These are phyloP conservation scores for Cystofilobasidium macerans DNA, from an alignment of 768 basidiomycete genomes.

Conservation along the genomic window DNA sequence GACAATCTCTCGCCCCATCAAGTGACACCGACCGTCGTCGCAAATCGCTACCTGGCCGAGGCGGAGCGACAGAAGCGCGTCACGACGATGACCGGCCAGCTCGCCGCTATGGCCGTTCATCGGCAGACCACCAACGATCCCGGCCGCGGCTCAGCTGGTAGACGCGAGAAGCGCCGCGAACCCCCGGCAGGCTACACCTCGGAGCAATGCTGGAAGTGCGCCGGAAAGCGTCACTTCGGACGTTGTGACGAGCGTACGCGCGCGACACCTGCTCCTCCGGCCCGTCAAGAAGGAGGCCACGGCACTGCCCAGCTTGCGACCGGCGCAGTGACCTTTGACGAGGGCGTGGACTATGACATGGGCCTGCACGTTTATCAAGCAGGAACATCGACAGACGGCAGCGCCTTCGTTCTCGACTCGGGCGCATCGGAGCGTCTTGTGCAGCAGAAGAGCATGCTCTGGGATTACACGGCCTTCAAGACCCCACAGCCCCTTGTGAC, in stretches of 20 bases:
- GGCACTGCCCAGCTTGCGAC: too few relatives aligned
- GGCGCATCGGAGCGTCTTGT: background rate
- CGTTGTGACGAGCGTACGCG: too few relatives aligned
- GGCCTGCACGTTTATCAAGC: too few relatives aligned
- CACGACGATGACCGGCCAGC: background rate
- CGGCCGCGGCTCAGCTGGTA: background rate
- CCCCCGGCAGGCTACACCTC: background rate
- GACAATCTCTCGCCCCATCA: background rate
- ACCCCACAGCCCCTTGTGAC: background rate
- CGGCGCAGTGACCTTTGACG: too few relatives aligned
- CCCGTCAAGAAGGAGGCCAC: too few relatives aligned
- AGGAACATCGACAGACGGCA: too few relatives aligned
- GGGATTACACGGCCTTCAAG: background rate
- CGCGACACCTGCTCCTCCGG: too few relatives aligned
- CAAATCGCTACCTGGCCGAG: background rate
- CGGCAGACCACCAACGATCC: background rate
- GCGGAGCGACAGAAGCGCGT: background rate
- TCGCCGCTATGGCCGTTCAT: background rate
- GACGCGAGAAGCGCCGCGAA: background rate
- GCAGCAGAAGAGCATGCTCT: background rate
- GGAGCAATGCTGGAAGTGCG: too few relatives aligned
- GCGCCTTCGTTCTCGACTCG: background rate
- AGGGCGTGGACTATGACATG: too few relatives aligned
- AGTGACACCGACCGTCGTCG: background rate
- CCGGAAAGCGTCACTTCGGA: too few relatives aligned